phyloP scores from a whole-genome alignment of 371 early-diverging fungal genomes.

The Mucor indicus region DNA sequence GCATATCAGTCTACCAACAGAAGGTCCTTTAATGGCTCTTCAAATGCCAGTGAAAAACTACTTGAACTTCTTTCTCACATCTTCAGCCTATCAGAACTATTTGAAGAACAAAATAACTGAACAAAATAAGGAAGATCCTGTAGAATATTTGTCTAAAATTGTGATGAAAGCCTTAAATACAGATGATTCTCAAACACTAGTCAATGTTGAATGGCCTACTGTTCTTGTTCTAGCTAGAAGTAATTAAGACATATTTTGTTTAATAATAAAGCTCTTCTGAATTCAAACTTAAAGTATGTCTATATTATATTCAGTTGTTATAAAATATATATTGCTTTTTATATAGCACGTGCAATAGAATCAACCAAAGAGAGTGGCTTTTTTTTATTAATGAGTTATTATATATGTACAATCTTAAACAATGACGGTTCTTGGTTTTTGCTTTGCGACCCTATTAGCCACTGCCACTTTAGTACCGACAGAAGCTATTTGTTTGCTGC shows the following conservation, averaged over 20 bases:
- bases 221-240: conserved; percentile 16
- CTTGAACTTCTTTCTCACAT: conserved; percentile 50
- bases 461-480: not conserved
- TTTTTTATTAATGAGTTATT: too few species aligned
- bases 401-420: conserved; percentile 13
- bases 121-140: conserved; percentile 5
- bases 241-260: too few species aligned
- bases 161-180: conserved; percentile 1
- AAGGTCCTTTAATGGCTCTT: conserved; percentile 31
- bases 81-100: conserved; percentile 54
- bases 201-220: conserved; percentile 22
- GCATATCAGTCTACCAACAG: conserved; percentile 6
- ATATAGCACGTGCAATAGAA: too few species aligned
- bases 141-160: conserved; percentile 7
- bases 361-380: too few species aligned
- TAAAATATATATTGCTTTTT: too few species aligned
- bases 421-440: conserved; percentile 15
- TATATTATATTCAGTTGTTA: too few species aligned
- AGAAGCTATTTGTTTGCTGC: not conserved
- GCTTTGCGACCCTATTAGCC: conserved; percentile 1
- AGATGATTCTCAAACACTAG: not conserved
- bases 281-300: too few species aligned
- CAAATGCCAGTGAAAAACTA: conserved; percentile 37
- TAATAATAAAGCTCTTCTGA: too few species aligned
- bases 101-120: conserved; percentile 12